Conservation (phyloP, 768 basidiomycete species). For the Amanita pseudoporphyria region DNA sequence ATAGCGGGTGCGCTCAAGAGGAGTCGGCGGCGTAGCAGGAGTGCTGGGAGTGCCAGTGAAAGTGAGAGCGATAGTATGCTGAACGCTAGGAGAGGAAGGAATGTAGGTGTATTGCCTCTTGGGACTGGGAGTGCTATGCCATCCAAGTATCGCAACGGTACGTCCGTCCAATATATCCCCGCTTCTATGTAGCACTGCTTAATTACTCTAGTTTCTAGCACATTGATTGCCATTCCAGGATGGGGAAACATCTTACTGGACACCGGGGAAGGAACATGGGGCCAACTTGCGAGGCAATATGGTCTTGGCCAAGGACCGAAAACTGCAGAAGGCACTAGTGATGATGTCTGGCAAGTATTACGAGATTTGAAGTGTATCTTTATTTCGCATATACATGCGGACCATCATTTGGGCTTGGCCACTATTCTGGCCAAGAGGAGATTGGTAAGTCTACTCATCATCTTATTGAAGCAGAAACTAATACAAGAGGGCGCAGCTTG, state of each 20-base stretch:
- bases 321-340: constrained; percentile 18
- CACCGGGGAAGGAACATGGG: constrained; percentile 87
- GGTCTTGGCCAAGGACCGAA: constrained; percentile 28
- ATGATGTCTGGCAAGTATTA: constrained; percentile 48
- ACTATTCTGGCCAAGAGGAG: constrained; percentile 64
- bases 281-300: constrained; percentile 74
- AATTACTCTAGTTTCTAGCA: constrained; percentile 52
- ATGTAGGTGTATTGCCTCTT: constrained; percentile 64
- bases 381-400: constrained; percentile 85
- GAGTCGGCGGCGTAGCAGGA: constrained; percentile 7
- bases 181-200: neutral
- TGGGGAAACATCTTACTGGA: constrained; percentile 78
- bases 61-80: neutral
- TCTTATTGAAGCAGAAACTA: neutral
- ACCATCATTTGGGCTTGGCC: constrained; percentile 83
- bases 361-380: constrained; percentile 72
- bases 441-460: constrained; percentile 30
- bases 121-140: constrained; percentile 89
- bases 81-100: constrained; percentile 33
- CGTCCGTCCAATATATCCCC: constrained; percentile 10
- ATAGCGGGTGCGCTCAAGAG: constrained; percentile 16
- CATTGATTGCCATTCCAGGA: constrained; percentile 64
- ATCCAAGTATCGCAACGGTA: constrained; percentile 82
- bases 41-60: neutral
- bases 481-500: constrained; percentile 34